Evolutionary conservation across 2,329 filamentous ascomycete genomes (phyloP).

Genomic region (Trichoderma oligosporum): DNA sequence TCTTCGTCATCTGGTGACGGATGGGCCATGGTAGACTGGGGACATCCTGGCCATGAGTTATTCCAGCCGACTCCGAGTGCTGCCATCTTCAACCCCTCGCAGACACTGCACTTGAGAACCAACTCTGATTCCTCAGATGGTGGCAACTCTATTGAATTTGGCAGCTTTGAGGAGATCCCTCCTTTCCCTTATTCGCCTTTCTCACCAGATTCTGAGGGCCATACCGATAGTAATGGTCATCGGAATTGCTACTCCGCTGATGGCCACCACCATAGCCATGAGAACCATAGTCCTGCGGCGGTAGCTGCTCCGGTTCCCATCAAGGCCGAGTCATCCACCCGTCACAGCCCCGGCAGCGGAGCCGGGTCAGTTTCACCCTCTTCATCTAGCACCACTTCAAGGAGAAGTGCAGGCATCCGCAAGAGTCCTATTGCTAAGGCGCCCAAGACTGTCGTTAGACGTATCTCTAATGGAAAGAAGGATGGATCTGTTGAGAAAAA

Average conservation of each 20-base stretch:
- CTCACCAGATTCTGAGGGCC: constrained; percentile 77
- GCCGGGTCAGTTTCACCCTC: constrained; percentile 59
- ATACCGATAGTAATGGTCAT: constrained; percentile 58
- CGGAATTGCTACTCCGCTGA: constrained; percentile 61
- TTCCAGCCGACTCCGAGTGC: constrained; percentile 49
- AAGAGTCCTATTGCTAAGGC: constrained; percentile 79
- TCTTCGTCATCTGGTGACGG: constrained; percentile 81
- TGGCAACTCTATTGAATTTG: constrained; percentile 61
- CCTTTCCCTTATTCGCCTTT: constrained; percentile 72
- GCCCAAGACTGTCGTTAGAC: constrained; percentile 77
- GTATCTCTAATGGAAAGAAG: constrained; percentile 72
- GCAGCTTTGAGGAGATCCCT: constrained; percentile 75
- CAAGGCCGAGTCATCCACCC: constrained; percentile 49
- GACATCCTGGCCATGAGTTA: constrained; percentile 65
- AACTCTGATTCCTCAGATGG: constrained; percentile 82
- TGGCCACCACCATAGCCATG: constrained; percentile 45
- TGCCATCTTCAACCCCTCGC: constrained; percentile 86
- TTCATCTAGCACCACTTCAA: constrained; percentile 50
- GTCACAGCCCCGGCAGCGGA: constrained; percentile 58
- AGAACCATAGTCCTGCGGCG: constrained; percentile 62
- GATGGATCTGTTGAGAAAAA: constrained; percentile 81
- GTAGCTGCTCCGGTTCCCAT: constrained; percentile 66
- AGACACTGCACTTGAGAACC: constrained; percentile 83
- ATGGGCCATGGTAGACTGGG: constrained; percentile 78
- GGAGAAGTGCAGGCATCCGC: constrained; percentile 65